Percentiles rank a stretch among this genome's conserved stretches.
Evolutionary conservation across 805 yeast genomes (phyloP).

Genomic region (Lipomyces yamanashiensis): DNA sequence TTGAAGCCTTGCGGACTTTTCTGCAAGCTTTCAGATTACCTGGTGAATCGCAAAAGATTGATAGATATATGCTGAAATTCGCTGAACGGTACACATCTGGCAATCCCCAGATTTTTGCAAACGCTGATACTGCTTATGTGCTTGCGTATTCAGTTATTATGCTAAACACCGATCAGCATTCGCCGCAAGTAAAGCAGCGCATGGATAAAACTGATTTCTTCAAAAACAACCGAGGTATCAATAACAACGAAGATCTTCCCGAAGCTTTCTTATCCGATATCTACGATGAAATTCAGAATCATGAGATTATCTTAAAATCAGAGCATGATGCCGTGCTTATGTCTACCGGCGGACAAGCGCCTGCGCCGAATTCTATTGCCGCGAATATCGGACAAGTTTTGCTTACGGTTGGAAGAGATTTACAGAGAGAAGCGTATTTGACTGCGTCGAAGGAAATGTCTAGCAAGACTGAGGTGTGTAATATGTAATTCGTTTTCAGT

Average conservation of each 20-base stretch:
- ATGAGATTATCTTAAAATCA: slow-evolving; percentile 88
- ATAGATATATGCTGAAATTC: slow-evolving; percentile 93
- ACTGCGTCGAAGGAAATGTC: slow-evolving; percentile 94
- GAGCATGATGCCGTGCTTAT: slow-evolving; percentile 93
- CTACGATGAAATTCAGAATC: slow-evolving; percentile 73
- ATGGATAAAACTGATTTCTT: slow-evolving; percentile 90
- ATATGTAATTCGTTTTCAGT: not conserved
- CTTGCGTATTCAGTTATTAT: slow-evolving; percentile 89
- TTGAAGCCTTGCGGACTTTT: slow-evolving; percentile 82
- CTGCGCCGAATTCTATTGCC: slow-evolving; percentile 44
- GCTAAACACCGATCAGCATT: slow-evolving; percentile 92
- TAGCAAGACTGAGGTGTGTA: slow-evolving; percentile 75
- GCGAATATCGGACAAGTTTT: slow-evolving; percentile 48
- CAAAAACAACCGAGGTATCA: slow-evolving; percentile 86
- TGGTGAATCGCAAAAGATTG: slow-evolving; percentile 98
- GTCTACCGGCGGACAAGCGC: slow-evolving; percentile 56
- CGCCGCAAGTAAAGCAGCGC: slow-evolving; percentile 85
- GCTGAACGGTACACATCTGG: slow-evolving; percentile 90
- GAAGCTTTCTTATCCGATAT: slow-evolving; percentile 69
- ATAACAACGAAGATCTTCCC: slow-evolving; percentile 85
- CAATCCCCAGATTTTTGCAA: slow-evolving; percentile 81
- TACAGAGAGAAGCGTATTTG: slow-evolving; percentile 79
- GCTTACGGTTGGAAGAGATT: slow-evolving; percentile 63
- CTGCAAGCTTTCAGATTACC: slow-evolving; percentile 91
- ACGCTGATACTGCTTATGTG: slow-evolving; percentile 79